A percentile compares a stretch with the other conserved stretches of the same genome.
Evolutionary conservation across 2,329 filamentous ascomycete species (phyloP).

Genomic region (Penicillium olsonii): DNA sequence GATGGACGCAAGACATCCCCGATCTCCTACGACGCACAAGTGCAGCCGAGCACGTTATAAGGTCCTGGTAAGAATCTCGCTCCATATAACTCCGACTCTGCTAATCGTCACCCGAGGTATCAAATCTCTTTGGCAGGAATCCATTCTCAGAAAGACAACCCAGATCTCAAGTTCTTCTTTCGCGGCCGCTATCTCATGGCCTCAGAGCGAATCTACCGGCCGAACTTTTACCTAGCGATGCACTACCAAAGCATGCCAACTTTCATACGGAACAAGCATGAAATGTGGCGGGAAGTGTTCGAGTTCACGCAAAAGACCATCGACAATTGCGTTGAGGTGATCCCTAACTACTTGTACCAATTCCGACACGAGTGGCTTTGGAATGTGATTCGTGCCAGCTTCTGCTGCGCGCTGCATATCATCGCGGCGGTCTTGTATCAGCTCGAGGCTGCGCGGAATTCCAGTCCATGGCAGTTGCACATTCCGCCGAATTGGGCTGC

Average conservation of each 20-base stretch:
- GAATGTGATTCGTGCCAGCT: conserved; percentile 20
- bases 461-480: conserved; percentile 9
- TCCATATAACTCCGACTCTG: neutral
- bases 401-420: conserved; percentile 22
- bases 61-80: conserved; percentile 19
- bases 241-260: conserved; percentile 22
- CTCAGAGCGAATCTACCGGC: conserved; percentile 23
- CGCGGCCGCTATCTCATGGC: conserved; percentile 15
- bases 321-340: conserved; percentile 19
- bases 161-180: conserved; percentile 21
- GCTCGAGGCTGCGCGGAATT: conserved; percentile 3
- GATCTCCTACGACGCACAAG: conserved; percentile 14
- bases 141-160: conserved; percentile 9
- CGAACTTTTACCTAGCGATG: conserved; percentile 24
- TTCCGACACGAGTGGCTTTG: conserved; percentile 27
- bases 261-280: conserved; percentile 9
- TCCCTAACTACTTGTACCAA: conserved; percentile 22
- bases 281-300: conserved; percentile 13
- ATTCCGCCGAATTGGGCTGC: conserved; percentile 22
- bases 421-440: conserved; percentile 19
- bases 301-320: conserved; percentile 20
- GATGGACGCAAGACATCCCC: conserved; percentile 20
- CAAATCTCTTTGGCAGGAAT: conserved; percentile 14
- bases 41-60: conserved; percentile 17
- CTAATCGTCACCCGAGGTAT: conserved; percentile 16